A percentile compares a stretch with the other conserved stretches of the same genome.
These are phyloP conservation scores for Hypomyces perniciosus DNA, from an alignment of 2,329 filamentous ascomycete genomes.

Conservation along the genomic window DNA sequence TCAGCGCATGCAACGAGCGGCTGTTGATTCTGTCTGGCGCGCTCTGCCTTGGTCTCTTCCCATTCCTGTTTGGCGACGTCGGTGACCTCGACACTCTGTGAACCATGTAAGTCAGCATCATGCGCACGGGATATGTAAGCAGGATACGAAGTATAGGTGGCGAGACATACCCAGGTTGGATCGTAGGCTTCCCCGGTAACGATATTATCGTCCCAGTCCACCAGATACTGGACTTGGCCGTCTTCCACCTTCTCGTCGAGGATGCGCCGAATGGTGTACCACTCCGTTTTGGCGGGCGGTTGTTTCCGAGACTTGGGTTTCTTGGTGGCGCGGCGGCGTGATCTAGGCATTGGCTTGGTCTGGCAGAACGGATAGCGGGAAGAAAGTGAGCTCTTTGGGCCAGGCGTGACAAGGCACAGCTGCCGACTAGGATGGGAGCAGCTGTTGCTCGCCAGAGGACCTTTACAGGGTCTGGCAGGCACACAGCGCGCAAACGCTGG, in stretches of 20 bases:
- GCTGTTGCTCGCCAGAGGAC: slow-evolving; percentile 12
- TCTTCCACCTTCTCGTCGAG: slow-evolving; percentile 27
- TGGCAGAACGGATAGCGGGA: background rate
- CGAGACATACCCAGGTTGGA: slow-evolving; percentile 28
- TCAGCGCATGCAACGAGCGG: slow-evolving; percentile 6
- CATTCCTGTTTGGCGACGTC: slow-evolving; percentile 28
- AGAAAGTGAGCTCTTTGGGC: background rate
- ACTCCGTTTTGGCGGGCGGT: slow-evolving; percentile 20
- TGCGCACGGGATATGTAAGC: slow-evolving; percentile 6
- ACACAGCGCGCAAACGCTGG: slow-evolving; percentile 24
- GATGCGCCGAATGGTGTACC: slow-evolving; percentile 31
- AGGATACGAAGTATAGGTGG: background rate
- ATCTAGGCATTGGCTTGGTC: slow-evolving; percentile 28
- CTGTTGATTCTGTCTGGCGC: slow-evolving; percentile 2
- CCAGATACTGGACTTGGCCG: slow-evolving; percentile 27
- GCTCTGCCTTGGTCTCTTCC: slow-evolving; percentile 20
- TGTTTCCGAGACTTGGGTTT: slow-evolving; percentile 18
- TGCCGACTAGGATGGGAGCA: slow-evolving; percentile 3
- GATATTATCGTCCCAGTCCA: slow-evolving; percentile 33
- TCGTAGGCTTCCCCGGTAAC: slow-evolving; percentile 27
- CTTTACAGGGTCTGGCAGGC: slow-evolving; percentile 22
- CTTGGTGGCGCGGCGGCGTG: slow-evolving; percentile 18
- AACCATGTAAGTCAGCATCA: slow-evolving; percentile 16
- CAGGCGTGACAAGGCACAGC: slow-evolving; percentile 2
- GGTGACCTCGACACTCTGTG: slow-evolving; percentile 27